Conservation (phyloP, 768 basidiomycete species). For the Pisolithus orientalis region DNA sequence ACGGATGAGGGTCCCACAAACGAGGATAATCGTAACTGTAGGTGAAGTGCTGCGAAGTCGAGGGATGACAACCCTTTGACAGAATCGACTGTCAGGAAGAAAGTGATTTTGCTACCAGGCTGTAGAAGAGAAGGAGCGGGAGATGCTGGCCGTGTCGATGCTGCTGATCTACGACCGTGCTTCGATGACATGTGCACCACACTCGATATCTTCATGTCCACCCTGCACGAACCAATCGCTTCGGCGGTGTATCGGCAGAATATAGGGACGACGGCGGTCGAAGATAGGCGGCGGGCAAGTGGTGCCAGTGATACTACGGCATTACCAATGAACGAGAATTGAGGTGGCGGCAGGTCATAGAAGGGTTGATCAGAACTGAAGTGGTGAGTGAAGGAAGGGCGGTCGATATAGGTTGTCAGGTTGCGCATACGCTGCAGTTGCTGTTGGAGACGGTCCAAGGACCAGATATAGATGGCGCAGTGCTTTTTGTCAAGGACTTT, state of each 20-base stretch:
- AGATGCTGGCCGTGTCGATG: conserved; percentile 70
- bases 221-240: conserved; percentile 90
- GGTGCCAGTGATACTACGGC: conserved; percentile 78
- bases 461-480: conserved; percentile 88
- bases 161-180: conserved; percentile 52
- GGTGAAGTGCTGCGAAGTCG: conserved; percentile 81
- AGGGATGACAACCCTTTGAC: conserved; percentile 87
- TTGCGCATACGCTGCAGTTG: conserved; percentile 93
- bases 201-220: conserved; percentile 77
- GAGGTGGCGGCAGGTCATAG: conserved; percentile 80
- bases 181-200: conserved; percentile 52
- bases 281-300: conserved; percentile 69
- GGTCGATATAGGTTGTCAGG: conserved; percentile 81
- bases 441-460: conserved; percentile 79
- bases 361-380: conserved; percentile 93
- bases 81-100: conserved; percentile 79
- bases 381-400: conserved; percentile 89
- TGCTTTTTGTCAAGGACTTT: conserved; percentile 89
- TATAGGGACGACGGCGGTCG: conserved; percentile 74
- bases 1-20: conserved; percentile 64
- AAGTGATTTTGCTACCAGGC: conserved; percentile 74
- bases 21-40: conserved; percentile 84
- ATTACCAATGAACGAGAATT: conserved; percentile 91
- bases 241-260: conserved; percentile 93
- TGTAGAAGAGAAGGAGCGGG: conserved; percentile 63